Evolutionary conservation across 2,329 filamentous ascomycete species (phyloP), one percentile per base, ranked within the genome.

Genomic region (Ilyonectria sp.): DNA sequence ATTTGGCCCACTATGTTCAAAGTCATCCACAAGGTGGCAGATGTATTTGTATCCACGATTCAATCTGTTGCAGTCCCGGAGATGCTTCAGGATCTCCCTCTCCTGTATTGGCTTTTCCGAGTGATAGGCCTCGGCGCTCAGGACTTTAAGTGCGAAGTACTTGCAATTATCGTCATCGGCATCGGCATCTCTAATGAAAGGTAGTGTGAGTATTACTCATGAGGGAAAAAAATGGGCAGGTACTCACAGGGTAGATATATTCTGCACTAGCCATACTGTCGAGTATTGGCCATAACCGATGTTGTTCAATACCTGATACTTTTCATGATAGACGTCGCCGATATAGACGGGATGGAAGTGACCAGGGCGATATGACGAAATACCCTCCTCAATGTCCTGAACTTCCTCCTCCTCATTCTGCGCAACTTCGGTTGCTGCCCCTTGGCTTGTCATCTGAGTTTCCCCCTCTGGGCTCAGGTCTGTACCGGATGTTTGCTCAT

Each of bases 1-100:
- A 17, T 80, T 78, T 2, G 78, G 78, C 6, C 79, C 77, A 0
- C 61, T 21, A 44, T 77, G 73, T 19, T 73, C 62, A 33, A 81
- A 80, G 8, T 75, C 63, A 17, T 74, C 71, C 5, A 73, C 1
- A 2, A 77, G 44, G 35, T 68, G 63, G 1, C 70, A 65, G 1
- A 77, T 37, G 4, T 64, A 55, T 1, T 46, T 11, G 10, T 71
- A 68, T n/a, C 68, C 47, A 1, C 33, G 4, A 7, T 49, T 44
- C 0, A 58, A 35, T 46, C 55, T 43, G 68, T 64, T 26, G 17
- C 54, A 19, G 26, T 52, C 64, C 29, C 59, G 70, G 46, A 75
- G 69, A 31, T 69, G 68, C 0, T 49, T 61, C 4, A 74, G 49
- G 2, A 72, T 72, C 26, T 71, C 70, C 19, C 50, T 49, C 31